Base-by-base conservation (phyloP, 2,329 filamentous ascomycete species). In the Trichoderma guizhouense region DNA sequence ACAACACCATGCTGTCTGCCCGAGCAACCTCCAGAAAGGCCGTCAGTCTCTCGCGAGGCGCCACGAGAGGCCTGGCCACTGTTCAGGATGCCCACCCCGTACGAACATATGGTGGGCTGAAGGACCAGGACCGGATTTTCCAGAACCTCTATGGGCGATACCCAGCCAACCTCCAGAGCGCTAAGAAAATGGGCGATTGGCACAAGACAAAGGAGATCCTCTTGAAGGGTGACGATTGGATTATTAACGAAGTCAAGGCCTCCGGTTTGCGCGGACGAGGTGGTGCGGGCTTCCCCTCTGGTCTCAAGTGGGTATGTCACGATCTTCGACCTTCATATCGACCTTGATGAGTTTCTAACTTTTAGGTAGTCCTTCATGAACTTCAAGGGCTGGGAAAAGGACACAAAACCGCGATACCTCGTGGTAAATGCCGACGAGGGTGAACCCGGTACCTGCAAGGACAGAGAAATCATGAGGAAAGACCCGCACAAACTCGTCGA, bases 401-500 rank as follows among this genome's bases (percentile, higher is more conserved):
- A 98, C 82, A 92, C 84, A 78, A 97, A 97, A 85, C 96, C 96
- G 76, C 91, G 96, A 79, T 99, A 99, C 81, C 87, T 99, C 70
- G 95, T 99, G 74, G 94, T 99, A 86, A 99, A 99, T 80, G 96
- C 96, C 76, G 96, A 99, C 82, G 96, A 99, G 86, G 96, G 96
- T 79, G 96, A 99, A 85, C 96, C 96, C 34, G 96, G 96, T 83
- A 99, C 96, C 69, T 99, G 96, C 91, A 99, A 99, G 87, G 96
- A 99, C 84, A 92, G 96, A 81, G 96, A 99, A 84, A 99, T 99
- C 77, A 99, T 99, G 96, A 94, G 96, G 84, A 99, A 99, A 86
- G 96, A 99, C 82, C 96, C 96, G 74, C 96, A 99, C 88, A 99
- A 99, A 89, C 92, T 99, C 76, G 87, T 99, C 80, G 96, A 99